Evolutionary conservation across 2,329 filamentous ascomycete genomes (phyloP).

Genomic region (Xylaria sp.): DNA sequence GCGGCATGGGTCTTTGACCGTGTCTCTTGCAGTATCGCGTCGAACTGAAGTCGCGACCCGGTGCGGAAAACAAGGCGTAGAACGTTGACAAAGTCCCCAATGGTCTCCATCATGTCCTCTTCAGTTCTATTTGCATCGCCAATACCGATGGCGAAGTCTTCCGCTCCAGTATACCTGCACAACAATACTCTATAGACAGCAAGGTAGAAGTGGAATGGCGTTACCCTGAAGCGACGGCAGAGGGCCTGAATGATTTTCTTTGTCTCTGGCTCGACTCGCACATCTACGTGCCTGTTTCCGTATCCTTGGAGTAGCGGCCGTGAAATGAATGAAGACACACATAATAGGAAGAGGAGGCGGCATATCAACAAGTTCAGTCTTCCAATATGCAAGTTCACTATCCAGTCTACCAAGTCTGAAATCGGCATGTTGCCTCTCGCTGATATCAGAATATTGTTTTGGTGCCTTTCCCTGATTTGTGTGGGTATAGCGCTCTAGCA

Average conservation of each 20-base stretch:
- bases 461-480: not conserved
- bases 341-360: slow-evolving; percentile 5
- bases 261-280: not conserved
- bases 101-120: not conserved
- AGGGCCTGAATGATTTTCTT: not conserved
- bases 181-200: slow-evolving; percentile 15
- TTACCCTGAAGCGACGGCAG: slow-evolving; percentile 5
- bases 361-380: not conserved
- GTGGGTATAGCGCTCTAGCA: not conserved
- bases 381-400: slow-evolving; percentile 3
- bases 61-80: not conserved
- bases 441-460: not conserved
- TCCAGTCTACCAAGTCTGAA: not conserved
- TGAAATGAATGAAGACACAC: not conserved
- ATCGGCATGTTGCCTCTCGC: not conserved
- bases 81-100: slow-evolving; percentile 9
- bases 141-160: slow-evolving; percentile 15
- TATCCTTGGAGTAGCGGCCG: not conserved
- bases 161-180: not conserved
- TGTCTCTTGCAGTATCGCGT: not conserved
- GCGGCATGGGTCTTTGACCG: not conserved
- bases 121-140: slow-evolving; percentile 2
- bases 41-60: not conserved
- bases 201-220: slow-evolving; percentile 31
- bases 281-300: not conserved